Percentiles rank a stretch among this genome's conserved stretches.
Evolutionary conservation across 2,329 filamentous ascomycete species (phyloP).

Genomic region (Rhytidhysteron rufulum): DNA sequence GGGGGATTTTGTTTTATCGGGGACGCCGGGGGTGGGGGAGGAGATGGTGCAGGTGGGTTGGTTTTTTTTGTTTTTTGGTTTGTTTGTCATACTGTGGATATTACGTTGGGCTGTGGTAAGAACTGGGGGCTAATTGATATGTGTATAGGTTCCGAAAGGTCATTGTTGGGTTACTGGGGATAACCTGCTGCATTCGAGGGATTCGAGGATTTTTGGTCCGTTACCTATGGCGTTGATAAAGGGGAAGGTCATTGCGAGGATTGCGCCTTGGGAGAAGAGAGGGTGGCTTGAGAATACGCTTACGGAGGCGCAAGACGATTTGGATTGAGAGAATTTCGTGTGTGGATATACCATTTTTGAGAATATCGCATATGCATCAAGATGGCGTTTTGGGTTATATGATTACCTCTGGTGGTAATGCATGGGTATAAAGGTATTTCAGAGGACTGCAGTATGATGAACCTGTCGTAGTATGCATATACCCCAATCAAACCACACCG

Average conservation of each 20-base stretch:
- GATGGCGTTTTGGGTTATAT: too few relatives aligned
- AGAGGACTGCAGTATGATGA: too few relatives aligned
- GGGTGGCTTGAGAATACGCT: slow-evolving; percentile 20
- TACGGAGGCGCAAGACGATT: slow-evolving; percentile 3
- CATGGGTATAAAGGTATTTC: too few relatives aligned
- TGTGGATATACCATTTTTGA: too few relatives aligned
- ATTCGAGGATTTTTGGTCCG: slow-evolving; percentile 83
- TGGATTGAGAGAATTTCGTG: too few relatives aligned
- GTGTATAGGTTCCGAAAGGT: slow-evolving; percentile 73
- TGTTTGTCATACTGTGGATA: background rate
- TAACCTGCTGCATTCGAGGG: slow-evolving; percentile 77
- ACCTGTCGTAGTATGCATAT: background rate
- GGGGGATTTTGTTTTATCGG: slow-evolving; percentile 67
- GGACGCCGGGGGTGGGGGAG: slow-evolving; percentile 51
- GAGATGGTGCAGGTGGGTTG: slow-evolving; percentile 61
- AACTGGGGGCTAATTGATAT: background rate
- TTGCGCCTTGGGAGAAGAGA: slow-evolving; percentile 18
- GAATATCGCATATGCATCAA: too few relatives aligned
- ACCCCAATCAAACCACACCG: slow-evolving; percentile 19
- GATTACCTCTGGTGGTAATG: too few relatives aligned
- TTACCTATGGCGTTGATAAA: slow-evolving; percentile 78
- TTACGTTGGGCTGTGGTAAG: background rate
- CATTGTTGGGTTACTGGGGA: slow-evolving; percentile 92
- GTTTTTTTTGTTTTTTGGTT: background rate
- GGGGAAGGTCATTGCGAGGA: slow-evolving; percentile 67